Conservation (phyloP, 257 asterid genomes). For the Perilla frutescens region DNA sequence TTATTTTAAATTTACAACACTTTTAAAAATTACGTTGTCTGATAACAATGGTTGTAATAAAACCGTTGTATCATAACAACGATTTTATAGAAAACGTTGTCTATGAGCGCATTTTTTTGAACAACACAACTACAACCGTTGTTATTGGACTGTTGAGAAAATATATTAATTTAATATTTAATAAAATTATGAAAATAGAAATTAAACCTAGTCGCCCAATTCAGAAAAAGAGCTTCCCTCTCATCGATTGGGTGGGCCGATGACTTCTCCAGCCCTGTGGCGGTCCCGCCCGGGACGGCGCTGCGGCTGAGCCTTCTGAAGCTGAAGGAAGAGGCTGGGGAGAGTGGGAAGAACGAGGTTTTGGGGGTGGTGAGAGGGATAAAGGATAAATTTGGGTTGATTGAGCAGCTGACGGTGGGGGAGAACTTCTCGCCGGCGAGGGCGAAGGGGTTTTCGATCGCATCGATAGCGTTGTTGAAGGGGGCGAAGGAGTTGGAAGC, state of each 20-base stretch:
- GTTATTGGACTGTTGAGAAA: too few relatives aligned
- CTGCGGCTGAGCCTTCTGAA: slow-evolving; percentile 59
- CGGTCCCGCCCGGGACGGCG: slow-evolving; percentile 53
- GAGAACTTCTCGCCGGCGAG: slow-evolving; percentile 84
- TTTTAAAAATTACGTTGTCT: too few relatives aligned
- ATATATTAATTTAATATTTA: too few relatives aligned
- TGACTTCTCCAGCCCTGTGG: slow-evolving; percentile 40
- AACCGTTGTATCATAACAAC: too few relatives aligned
- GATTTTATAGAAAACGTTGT: too few relatives aligned
- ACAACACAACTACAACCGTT: too few relatives aligned
- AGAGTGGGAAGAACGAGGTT: slow-evolving; percentile 54
- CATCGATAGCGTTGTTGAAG: slow-evolving; percentile 69
- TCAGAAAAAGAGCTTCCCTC: too few relatives aligned
- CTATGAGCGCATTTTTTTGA: too few relatives aligned
- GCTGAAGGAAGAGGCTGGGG: slow-evolving; percentile 58
- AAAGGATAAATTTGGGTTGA: slow-evolving; percentile 50
- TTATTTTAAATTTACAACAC: too few relatives aligned
- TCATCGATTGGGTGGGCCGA: slow-evolving; percentile 62
- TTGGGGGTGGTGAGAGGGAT: slow-evolving; percentile 51
- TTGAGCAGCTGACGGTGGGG: slow-evolving; percentile 71
- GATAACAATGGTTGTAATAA: too few relatives aligned
- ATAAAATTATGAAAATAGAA: too few relatives aligned
- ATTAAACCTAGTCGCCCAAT: too few relatives aligned
- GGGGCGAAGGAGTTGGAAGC: slow-evolving; percentile 60
- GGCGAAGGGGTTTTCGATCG: slow-evolving; percentile 80